Evolutionary conservation across 2,329 filamentous ascomycete genomes (phyloP).

Genomic region (Apiospora rasikravindrae): DNA sequence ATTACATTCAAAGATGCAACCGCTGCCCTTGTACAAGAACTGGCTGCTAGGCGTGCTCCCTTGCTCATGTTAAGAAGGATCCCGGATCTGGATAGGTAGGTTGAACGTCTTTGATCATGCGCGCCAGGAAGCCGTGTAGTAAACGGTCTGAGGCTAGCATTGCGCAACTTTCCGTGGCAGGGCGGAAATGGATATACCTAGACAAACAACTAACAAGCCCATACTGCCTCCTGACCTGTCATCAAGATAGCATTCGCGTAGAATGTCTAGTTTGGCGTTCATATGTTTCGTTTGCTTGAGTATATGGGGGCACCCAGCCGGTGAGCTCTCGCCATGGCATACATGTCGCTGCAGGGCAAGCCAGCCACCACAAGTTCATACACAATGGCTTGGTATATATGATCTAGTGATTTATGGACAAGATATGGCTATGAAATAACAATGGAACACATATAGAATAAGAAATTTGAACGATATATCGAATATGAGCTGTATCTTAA

Average conservation of each 20-base stretch:
- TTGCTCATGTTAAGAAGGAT: not conserved
- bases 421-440: not conserved
- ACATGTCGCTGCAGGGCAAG: no score
- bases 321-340: no score
- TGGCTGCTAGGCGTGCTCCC: not conserved
- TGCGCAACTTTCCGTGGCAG: no score
- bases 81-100: not conserved
- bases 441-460: not conserved
- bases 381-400: not conserved
- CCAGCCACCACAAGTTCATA: not conserved
- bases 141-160: no score
- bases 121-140: not conserved
- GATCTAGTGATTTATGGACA: not conserved
- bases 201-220: not conserved
- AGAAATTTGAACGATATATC: not conserved
- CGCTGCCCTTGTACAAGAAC: not conserved
- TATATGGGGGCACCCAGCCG: no score
- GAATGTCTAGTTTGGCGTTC: not conserved
- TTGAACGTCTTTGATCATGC: not conserved
- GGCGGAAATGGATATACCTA: no score
- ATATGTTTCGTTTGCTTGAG: no score
- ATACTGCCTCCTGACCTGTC: not conserved
- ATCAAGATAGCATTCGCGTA: not conserved
- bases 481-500: not conserved
- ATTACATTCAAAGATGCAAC: not conserved